Evolutionary conservation across 2,329 filamentous ascomycete genomes (phyloP), one percentile per base, ranked within the genome.

Genomic region (Eutypa lata): DNA sequence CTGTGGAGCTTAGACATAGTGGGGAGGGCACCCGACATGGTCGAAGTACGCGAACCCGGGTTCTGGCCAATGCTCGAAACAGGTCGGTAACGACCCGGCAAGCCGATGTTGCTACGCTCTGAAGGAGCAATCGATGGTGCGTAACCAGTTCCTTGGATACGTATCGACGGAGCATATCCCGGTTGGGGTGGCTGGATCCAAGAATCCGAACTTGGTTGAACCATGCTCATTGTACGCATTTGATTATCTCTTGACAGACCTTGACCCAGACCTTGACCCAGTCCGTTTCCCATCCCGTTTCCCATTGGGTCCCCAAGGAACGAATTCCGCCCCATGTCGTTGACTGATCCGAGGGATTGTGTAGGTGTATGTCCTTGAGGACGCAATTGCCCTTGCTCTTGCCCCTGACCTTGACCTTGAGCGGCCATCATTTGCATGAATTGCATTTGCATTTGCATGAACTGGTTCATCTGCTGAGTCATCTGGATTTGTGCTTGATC

Each of bases 401-500:
- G 65, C 49, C 49, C 62, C 42, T 59, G 62, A 37, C 57, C 53
- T 40, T 68, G 67, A 55, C 73, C 74, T 48, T 71, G 73, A 13
- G 66, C 61, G 1, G 78, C 77, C 80, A 90, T 89, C 83, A 91
- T 88, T 64, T 92, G 88, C 88, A 95, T 93, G 72, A 91, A 91
- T 67, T 95, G 89, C 88, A 95, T 92, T 68, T 96, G 91, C 87
- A 94, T 91, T 67, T 91, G 88, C 88, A 93, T 91, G 73, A 93
- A 91, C 63, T 90, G 87, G 52, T 83, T 81, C 89, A 93, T 92
- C 65, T 92, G 88, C 65, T 91, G 87, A 7, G 83, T 87, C 79
- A 94, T 88, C 60, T 92, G 86, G 42, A 92, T 79, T 62, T 93
- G 89, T 26, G 86, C 86, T 67, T 89, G 87, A 56, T 91, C 87